Conservation (phyloP, 345 rosid genomes). For the Eucalyptus grandis region DNA sequence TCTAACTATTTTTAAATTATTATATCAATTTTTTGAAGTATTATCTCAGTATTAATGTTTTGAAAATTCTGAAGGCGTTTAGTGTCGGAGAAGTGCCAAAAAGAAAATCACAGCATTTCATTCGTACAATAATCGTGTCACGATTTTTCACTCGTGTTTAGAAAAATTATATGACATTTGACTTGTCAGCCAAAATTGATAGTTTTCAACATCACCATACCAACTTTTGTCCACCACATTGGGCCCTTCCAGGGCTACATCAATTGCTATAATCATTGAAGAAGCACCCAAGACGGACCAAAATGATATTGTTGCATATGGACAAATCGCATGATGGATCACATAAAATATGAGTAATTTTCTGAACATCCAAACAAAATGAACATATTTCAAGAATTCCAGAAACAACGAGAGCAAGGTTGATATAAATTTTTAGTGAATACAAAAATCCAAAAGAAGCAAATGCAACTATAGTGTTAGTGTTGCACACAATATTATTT, state of each 20-base stretch:
- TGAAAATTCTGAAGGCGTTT: background rate
- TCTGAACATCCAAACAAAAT: background rate
- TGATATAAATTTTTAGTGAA: background rate
- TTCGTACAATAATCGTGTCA: rapidly evolving
- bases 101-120: background rate
- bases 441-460: background rate
- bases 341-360: background rate
- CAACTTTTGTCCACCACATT: background rate
- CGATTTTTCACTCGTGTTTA: background rate
- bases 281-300: too few species aligned
- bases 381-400: background rate
- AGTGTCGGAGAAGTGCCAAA: background rate
- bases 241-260: too few species aligned
- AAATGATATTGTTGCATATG: too few species aligned
- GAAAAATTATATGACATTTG: rapidly evolving
- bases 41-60: background rate
- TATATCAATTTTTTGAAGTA: background rate
- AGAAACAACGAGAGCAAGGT: background rate
- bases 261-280: too few species aligned
- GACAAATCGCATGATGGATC: too few species aligned
- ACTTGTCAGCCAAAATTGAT: rapidly evolving
- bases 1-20: background rate
- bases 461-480: background rate
- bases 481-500: background rate
- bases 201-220: background rate